Conservation (phyloP, 768 basidiomycete species). For the Cystobasidium tubakii region DNA sequence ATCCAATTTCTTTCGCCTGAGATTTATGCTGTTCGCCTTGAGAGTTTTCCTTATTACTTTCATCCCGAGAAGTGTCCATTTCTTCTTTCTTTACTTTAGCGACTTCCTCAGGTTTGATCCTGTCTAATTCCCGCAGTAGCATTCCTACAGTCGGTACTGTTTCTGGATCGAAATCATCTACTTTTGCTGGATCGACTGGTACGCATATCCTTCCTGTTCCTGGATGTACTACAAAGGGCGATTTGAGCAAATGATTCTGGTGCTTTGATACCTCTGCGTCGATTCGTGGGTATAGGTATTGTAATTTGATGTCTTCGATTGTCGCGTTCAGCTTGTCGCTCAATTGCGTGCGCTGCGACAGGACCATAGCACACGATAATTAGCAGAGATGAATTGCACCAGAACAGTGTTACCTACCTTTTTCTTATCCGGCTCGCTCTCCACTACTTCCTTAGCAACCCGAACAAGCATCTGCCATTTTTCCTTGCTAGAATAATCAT, state of each 20-base stretch:
- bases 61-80: background rate
- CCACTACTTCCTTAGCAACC: slow-evolving; percentile 3
- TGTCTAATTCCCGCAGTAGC: slow-evolving; percentile 73
- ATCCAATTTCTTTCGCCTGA: slow-evolving; percentile 54
- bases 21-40: background rate
- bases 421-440: slow-evolving; percentile 11
- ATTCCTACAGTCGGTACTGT: slow-evolving; percentile 78
- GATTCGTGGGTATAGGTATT: slow-evolving; percentile 91
- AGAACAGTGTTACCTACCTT: slow-evolving; percentile 34
- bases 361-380: too few species aligned
- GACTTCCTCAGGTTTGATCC: slow-evolving; percentile 40
- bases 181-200: slow-evolving; percentile 68
- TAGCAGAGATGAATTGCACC: slow-evolving; percentile 1
- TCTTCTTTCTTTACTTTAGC: slow-evolving; percentile 10
- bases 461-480: slow-evolving; percentile 17
- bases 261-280: slow-evolving; percentile 97
- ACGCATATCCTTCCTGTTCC: slow-evolving; percentile 94
- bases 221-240: slow-evolving; percentile 94
- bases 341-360: background rate
- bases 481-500: slow-evolving; percentile 29
- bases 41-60: slow-evolving; percentile 7
- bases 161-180: slow-evolving; percentile 78
- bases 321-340: slow-evolving; percentile 48
- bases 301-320: slow-evolving; percentile 80
- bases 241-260: slow-evolving; percentile 93